These are phyloP conservation scores for Dactylellina parvicollis DNA, from an alignment of 2,329 filamentous ascomycete species.

Conservation along the genomic window DNA sequence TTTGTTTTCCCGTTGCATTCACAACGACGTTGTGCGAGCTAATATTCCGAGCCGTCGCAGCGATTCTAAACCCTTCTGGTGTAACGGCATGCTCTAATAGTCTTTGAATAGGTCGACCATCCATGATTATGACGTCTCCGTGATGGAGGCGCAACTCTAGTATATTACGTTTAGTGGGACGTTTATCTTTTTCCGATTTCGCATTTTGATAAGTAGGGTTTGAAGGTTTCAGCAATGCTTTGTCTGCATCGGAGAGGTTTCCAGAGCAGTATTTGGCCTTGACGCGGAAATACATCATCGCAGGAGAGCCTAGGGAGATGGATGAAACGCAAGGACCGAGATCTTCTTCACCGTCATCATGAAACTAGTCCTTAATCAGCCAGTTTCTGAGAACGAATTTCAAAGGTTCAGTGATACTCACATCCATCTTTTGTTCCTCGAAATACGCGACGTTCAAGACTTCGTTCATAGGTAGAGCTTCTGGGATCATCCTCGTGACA, in stretches of 20 bases:
- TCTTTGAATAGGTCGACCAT: slow-evolving; percentile 67
- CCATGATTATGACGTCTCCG: slow-evolving; percentile 67
- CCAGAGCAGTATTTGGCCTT: slow-evolving; percentile 64
- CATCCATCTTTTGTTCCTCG: slow-evolving; percentile 68
- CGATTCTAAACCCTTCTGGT: slow-evolving; percentile 57
- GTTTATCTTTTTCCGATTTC: slow-evolving; percentile 59
- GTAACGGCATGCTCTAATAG: slow-evolving; percentile 63
- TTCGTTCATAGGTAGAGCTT: slow-evolving; percentile 69
- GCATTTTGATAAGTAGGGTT: slow-evolving; percentile 59
- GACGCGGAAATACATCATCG: slow-evolving; percentile 69
- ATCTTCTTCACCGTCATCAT: slow-evolving; percentile 73
- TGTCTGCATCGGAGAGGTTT: slow-evolving; percentile 53
- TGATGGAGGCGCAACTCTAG: slow-evolving; percentile 66
- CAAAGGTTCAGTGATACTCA: slow-evolving; percentile 59
- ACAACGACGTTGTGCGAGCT: slow-evolving; percentile 23
- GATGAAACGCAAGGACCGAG: slow-evolving; percentile 72
- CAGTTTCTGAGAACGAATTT: not conserved
- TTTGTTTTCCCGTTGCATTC: slow-evolving; percentile 7
- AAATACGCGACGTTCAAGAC: slow-evolving; percentile 72
- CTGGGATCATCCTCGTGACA: slow-evolving; percentile 54
- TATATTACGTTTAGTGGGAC: slow-evolving; percentile 58
- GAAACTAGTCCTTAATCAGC: slow-evolving; percentile 64
- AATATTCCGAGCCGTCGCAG: slow-evolving; percentile 57
- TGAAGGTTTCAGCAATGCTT: slow-evolving; percentile 56
- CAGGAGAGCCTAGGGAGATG: slow-evolving; percentile 69